Evolutionary conservation across 345 rosid species (phyloP).

Genomic region (Eucalyptus regnans): DNA sequence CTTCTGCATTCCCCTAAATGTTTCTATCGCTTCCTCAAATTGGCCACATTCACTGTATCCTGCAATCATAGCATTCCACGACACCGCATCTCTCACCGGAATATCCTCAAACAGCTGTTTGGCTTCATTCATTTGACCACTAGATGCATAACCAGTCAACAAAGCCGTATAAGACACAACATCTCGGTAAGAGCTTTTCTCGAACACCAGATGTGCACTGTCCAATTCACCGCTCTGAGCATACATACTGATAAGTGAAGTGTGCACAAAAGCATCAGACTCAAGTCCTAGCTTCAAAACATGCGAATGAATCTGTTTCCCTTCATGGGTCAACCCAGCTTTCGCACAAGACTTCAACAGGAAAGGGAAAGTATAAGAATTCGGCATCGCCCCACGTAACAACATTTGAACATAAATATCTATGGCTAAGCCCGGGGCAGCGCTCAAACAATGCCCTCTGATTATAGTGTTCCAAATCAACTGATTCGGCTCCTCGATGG

Average conservation of each 20-base stretch:
- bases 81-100: conserved; percentile 6
- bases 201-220: conserved; percentile 37
- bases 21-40: conserved; percentile 34
- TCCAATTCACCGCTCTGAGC: conserved; percentile 29
- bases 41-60: conserved; percentile 33
- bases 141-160: conserved; percentile 14
- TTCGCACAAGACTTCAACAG: conserved; percentile 51
- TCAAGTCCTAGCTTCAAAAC: conserved; percentile 45
- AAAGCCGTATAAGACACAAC: conserved; percentile 59
- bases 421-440: conserved; percentile 28
- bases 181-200: conserved; percentile 31
- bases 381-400: conserved; percentile 27
- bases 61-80: conserved; percentile 51
- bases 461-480: conserved; percentile 55
- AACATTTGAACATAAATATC: conserved; percentile 36
- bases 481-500: conserved; percentile 44
- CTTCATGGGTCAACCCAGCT: conserved; percentile 16
- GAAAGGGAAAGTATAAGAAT: conserved; percentile 53
- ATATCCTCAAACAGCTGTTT: background rate
- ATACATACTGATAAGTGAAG: conserved; percentile 59
- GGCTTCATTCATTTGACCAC: background rate
- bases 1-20: conserved; percentile 38
- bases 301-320: conserved; percentile 49
- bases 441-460: conserved; percentile 41
- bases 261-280: conserved; percentile 42